phyloP scores from a whole-genome alignment of 176 grass and related monocot genomes.

The Pontederia paniculata region DNA sequence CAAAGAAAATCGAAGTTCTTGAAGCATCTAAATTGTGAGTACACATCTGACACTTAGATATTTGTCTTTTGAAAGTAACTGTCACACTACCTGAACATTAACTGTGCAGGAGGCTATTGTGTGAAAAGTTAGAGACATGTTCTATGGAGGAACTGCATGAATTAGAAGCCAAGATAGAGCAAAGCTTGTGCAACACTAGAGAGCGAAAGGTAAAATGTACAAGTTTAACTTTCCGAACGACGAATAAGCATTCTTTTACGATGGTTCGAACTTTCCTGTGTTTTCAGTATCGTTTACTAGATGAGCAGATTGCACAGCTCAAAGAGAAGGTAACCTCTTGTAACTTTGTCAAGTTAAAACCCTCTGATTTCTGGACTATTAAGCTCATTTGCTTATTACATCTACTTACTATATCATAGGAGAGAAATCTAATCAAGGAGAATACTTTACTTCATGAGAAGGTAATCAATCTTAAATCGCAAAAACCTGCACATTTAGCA shows the following conservation, averaged over 20 bases:
- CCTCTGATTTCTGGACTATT: not conserved
- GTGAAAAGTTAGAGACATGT: slow-evolving; percentile 7
- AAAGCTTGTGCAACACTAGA: slow-evolving; percentile 21
- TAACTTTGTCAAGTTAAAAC: not conserved
- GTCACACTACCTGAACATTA: no score
- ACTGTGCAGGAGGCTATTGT: slow-evolving; percentile 4
- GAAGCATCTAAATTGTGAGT: slow-evolving; percentile 1
- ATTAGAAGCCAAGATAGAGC: slow-evolving; percentile 19
- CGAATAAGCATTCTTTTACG: not conserved
- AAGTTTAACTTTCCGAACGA: not conserved
- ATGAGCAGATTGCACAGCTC: slow-evolving; percentile 22
- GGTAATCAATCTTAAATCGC: not conserved
- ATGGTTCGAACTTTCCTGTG: not conserved
- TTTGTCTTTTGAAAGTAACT: no score
- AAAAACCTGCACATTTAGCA: no score
- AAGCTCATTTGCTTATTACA: not conserved
- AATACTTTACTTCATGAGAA: slow-evolving; percentile 20
- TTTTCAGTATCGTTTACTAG: slow-evolving; percentile 20
- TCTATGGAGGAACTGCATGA: slow-evolving; percentile 24
- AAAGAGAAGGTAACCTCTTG: slow-evolving; percentile 19
- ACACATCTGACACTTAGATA: not conserved
- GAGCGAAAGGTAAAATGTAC: slow-evolving; percentile 10
- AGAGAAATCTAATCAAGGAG: slow-evolving; percentile 16
- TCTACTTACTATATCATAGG: slow-evolving; percentile 9
- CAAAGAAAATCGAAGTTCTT: slow-evolving; percentile 1